phyloP scores from a whole-genome alignment of 441 rosid genomes.

The Manihot esculenta region DNA sequence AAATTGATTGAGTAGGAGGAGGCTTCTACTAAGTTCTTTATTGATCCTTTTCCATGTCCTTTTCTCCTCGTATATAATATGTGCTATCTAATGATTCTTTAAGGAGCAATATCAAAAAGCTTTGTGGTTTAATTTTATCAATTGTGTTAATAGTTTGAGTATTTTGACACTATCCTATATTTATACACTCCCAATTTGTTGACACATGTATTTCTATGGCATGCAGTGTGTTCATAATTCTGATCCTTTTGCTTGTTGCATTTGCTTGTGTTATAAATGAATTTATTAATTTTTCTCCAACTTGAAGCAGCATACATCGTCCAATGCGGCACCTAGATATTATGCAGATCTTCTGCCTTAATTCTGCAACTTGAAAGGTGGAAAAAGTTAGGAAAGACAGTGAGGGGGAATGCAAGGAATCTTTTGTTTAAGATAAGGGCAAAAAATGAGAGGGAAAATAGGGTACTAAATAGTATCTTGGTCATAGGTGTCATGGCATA shows the following conservation, averaged over 20 bases:
- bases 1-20: too few relatives aligned
- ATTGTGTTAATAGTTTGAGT: neutral
- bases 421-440: neutral
- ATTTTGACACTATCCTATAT: conserved; percentile 8
- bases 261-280: neutral
- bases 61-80: neutral
- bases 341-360: neutral
- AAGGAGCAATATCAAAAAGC: too few relatives aligned
- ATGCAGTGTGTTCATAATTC: neutral
- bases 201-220: neutral
- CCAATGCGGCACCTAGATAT: neutral
- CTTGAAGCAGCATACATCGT: neutral
- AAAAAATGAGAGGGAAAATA: neutral
- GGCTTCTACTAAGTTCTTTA: neutral
- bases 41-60: neutral
- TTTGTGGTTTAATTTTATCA: neutral
- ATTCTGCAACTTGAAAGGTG: neutral
- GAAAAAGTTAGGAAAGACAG: neutral
- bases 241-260: neutral
- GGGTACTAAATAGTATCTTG: neutral
- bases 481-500: too few relatives aligned
- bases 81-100: neutral
- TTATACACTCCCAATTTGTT: too few relatives aligned
- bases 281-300: too few relatives aligned
- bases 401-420: neutral